Percentiles rank a stretch among this genome's conserved stretches.
Conservation (phyloP, 1,284 basidiomycete genomes). For the Tilletia caries region DNA sequence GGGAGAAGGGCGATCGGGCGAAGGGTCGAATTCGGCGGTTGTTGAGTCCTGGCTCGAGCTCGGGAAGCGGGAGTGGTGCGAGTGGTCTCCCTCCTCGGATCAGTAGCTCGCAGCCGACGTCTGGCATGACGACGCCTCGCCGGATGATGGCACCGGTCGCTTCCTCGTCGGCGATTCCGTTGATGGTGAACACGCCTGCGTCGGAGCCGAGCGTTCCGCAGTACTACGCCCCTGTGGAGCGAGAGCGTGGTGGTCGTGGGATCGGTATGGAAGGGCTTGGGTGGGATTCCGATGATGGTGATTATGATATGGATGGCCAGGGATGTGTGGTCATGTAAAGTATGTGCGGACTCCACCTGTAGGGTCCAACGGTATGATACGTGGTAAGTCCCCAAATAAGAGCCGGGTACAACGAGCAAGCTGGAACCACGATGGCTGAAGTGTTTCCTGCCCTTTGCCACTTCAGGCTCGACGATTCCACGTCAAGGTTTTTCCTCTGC, state of each 20-base stretch:
- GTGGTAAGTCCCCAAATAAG: no score
- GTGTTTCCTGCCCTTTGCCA: background rate
- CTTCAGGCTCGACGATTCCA: no score
- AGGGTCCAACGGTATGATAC: no score
- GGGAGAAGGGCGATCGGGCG: background rate
- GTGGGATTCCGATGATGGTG: constrained; percentile 18
- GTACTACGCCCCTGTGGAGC: background rate
- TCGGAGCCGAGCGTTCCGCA: background rate
- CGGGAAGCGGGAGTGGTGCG: background rate
- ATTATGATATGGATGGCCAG: constrained; percentile 16
- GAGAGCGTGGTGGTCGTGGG: background rate
- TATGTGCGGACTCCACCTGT: no score
- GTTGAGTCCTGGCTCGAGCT: background rate
- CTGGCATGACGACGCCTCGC: background rate
- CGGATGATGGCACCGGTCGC: background rate
- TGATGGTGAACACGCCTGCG: constrained; percentile 17
- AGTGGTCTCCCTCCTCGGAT: background rate
- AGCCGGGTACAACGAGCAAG: no score
- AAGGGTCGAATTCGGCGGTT: background rate
- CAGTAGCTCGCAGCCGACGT: background rate
- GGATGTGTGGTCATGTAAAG: constrained; percentile 29
- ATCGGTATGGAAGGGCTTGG: background rate
- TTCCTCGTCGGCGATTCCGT: background rate
- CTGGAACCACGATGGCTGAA: no score
- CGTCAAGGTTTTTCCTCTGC: no score